phyloP scores from a whole-genome alignment of 805 yeast genomes.

The Zygosaccharomyces bisporus region DNA sequence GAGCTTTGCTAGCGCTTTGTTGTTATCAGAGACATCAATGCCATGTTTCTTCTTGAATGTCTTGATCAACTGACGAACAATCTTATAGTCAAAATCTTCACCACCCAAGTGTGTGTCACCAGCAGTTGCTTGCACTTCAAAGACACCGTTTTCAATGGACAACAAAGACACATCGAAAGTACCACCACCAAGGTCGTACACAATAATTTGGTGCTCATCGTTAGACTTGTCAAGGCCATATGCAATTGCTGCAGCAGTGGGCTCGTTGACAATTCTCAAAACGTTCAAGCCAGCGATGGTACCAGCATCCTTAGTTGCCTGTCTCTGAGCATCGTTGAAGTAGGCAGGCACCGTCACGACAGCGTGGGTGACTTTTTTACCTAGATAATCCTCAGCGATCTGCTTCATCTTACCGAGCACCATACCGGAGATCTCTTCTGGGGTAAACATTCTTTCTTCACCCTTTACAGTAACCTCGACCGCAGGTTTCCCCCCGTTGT shows the following conservation, averaged over 20 bases:
- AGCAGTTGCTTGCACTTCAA: slow-evolving; percentile 88
- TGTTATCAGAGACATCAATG: slow-evolving; percentile 75
- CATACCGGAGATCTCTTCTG: slow-evolving; percentile 94
- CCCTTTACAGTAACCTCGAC: slow-evolving; percentile 74
- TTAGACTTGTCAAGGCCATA: slow-evolving; percentile 84
- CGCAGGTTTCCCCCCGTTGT: slow-evolving; percentile 76
- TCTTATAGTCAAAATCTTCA: slow-evolving; percentile 90
- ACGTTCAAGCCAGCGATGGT: slow-evolving; percentile 86
- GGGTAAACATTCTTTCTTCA: slow-evolving; percentile 73
- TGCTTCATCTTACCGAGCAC: slow-evolving; percentile 86
- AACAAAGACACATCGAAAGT: slow-evolving; percentile 89
- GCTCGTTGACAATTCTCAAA: slow-evolving; percentile 86
- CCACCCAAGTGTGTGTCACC: slow-evolving; percentile 98
- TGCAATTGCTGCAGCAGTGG: slow-evolving; percentile 97
- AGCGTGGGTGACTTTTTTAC: slow-evolving; percentile 79
- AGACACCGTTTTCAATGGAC: slow-evolving; percentile 86
- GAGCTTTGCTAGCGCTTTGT: slow-evolving; percentile 85
- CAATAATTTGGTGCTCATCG: slow-evolving; percentile 84
- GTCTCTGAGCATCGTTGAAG: slow-evolving; percentile 91
- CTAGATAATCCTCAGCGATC: slow-evolving; percentile 88
- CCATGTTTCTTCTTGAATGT: slow-evolving; percentile 89
- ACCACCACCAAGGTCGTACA: slow-evolving; percentile 97
- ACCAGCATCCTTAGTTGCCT: slow-evolving; percentile 93
- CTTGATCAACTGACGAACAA: slow-evolving; percentile 81
- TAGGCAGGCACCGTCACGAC: slow-evolving; percentile 93